phyloP scores from a whole-genome alignment of 768 basidiomycete genomes.

The Boletus pseudo-olivaceus region DNA sequence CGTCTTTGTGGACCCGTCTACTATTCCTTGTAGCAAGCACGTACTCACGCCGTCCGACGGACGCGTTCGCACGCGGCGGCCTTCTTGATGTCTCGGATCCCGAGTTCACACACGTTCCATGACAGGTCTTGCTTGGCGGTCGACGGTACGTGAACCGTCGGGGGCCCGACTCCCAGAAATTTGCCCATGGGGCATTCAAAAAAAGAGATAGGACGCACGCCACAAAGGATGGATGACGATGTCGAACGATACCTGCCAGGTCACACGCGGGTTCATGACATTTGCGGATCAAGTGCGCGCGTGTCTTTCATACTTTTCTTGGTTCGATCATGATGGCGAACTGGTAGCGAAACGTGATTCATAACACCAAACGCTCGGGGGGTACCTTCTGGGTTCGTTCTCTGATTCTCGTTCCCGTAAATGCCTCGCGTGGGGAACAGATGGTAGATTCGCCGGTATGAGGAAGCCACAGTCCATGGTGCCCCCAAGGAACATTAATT shows the following conservation, averaged over 20 bases:
- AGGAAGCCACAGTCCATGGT: too few species aligned
- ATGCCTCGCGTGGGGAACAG: too few species aligned
- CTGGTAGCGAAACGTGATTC: neutral
- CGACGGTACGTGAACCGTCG: too few species aligned
- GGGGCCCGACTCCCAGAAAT: too few species aligned
- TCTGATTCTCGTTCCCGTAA: neutral
- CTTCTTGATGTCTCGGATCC: neutral
- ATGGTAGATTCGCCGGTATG: neutral
- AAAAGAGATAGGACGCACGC: too few species aligned
- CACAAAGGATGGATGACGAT: too few species aligned
- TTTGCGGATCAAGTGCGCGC: neutral
- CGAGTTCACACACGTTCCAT: neutral
- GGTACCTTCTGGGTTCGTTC: too few species aligned
- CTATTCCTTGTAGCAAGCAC: neutral
- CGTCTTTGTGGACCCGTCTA: neutral
- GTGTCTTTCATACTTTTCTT: neutral
- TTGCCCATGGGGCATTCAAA: too few species aligned
- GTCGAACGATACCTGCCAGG: neutral
- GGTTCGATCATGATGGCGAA: neutral
- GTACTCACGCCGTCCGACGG: too few species aligned
- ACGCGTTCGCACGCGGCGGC: neutral
- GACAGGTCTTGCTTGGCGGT: neutral
- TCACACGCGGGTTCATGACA: neutral
- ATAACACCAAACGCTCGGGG: neutral
- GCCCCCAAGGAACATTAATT: too few species aligned